Evolutionary conservation across 345 rosid species (phyloP).

Genomic region (Mallotus nudiflorus): DNA sequence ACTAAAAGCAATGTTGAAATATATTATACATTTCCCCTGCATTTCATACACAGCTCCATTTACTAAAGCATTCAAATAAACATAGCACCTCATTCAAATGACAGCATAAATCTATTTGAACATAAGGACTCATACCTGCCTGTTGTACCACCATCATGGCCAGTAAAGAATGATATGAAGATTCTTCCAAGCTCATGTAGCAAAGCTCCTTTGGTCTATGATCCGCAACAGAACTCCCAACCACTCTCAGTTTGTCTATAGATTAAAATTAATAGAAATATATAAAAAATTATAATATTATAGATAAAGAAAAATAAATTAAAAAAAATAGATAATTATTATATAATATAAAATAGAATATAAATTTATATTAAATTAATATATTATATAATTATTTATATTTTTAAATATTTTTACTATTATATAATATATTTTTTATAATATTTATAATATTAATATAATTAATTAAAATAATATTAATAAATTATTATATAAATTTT

Average conservation of each 20-base stretch:
- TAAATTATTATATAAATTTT: no score
- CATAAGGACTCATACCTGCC: conserved; percentile 61
- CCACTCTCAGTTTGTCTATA: conserved; percentile 77
- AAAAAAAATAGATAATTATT: no score
- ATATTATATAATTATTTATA: no score
- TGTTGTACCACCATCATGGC: conserved; percentile 85
- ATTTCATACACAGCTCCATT: not conserved
- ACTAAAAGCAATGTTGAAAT: no score
- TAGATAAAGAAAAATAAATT: no score
- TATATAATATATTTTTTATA: no score
- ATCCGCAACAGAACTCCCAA: conserved; percentile 85
- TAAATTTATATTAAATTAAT: no score
- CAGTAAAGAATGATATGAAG: conserved; percentile 79
- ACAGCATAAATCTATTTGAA: not conserved
- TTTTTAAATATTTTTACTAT: no score
- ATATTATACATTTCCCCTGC: no score
- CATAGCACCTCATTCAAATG: not conserved
- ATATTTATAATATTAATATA: no score
- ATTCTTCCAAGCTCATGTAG: conserved; percentile 75
- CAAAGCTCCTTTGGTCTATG: conserved; percentile 82
- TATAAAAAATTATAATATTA: conserved; percentile 65
- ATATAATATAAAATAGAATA: no score
- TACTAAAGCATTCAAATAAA: not conserved
- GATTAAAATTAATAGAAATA: conserved; percentile 49
- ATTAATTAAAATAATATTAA: no score